Evolutionary conservation across 2,329 filamentous ascomycete species (phyloP).

Genomic region (Xylariales sp.): DNA sequence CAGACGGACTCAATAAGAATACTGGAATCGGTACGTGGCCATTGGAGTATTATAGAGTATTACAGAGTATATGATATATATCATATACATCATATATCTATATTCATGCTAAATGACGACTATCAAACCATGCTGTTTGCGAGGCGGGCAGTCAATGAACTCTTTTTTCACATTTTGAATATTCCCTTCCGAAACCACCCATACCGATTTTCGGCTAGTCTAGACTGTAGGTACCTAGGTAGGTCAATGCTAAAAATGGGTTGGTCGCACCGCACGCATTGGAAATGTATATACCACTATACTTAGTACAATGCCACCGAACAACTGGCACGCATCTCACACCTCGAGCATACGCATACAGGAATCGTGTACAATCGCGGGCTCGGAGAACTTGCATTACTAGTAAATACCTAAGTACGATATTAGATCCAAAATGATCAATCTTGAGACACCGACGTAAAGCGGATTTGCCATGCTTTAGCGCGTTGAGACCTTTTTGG

Average conservation of each 20-base stretch:
- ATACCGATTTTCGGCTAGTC: slow-evolving; percentile 10
- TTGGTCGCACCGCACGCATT: background rate
- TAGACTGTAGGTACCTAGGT: no score
- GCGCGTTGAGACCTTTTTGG: slow-evolving; percentile 5
- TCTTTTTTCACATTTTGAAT: background rate
- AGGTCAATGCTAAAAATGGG: slow-evolving; percentile 8
- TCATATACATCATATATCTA: background rate
- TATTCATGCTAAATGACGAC: background rate
- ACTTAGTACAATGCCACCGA: background rate
- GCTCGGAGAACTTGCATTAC: background rate
- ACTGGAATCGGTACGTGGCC: no score
- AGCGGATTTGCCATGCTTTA: slow-evolving; percentile 20
- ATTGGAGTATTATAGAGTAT: background rate
- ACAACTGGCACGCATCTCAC: slow-evolving; percentile 12
- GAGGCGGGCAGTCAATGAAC: background rate
- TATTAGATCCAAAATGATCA: background rate
- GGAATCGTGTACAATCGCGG: background rate
- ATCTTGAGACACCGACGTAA: slow-evolving; percentile 25
- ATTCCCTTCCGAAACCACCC: background rate
- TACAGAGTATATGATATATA: background rate
- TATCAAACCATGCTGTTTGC: background rate
- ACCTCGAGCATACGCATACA: slow-evolving; percentile 18
- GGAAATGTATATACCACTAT: no score
- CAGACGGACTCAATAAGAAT: background rate
- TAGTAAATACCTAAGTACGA: background rate